Base-by-base conservation (phyloP, 768 basidiomycete species). In the Leucocoprinus birnbaumii region DNA sequence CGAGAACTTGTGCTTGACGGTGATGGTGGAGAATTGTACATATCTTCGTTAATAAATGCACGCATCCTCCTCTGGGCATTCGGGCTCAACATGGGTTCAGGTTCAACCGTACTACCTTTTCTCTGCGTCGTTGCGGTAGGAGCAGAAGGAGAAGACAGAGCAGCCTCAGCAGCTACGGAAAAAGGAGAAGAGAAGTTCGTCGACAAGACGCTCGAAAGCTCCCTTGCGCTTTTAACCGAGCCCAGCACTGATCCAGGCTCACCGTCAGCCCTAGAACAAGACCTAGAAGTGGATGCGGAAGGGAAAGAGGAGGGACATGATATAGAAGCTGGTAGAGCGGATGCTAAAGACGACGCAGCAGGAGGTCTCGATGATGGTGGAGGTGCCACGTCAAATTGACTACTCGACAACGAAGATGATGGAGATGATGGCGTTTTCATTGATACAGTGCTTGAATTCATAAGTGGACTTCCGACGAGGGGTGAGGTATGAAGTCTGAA, bases 401-500 rank as follows among this genome's bases (percentile, higher is more conserved):
- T 14, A 27, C n/a, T n/a, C n/a, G n/a, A n/a, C n/a, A n/a, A n/a
- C n/a, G n/a, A n/a, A n/a, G n/a, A n/a, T n/a, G n/a, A n/a, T n/a
- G n/a, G n/a, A n/a, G n/a, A n/a, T n/a, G n/a, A n/a, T n/a, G 46
- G 13, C 11, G 24, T 27, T 7, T 24, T 5, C 14, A n/a, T n/a
- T 14, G 27, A 10, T n/a, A n/a, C n/a, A 21, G n/a, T 27, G 18
- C 2, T 27, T 19, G 18, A 34, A 14, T 16, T 34, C 11, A 31
- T 14, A 11, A n/a, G 6, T 19, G 31, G 14, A 38, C 34, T 40
- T 19, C 44, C 44, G 21, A 38, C 34, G 5, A 47, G 37, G 26
- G 53, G 45, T 24, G 53, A 38, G 16, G 53, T 11, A 40, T 54
- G 53, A 47, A 54, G 37, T 24, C 53, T 54, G 21, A 54, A 54